phyloP scores from a whole-genome alignment of 1,284 basidiomycete genomes.

The Phellopilus nigrolimitatus region DNA sequence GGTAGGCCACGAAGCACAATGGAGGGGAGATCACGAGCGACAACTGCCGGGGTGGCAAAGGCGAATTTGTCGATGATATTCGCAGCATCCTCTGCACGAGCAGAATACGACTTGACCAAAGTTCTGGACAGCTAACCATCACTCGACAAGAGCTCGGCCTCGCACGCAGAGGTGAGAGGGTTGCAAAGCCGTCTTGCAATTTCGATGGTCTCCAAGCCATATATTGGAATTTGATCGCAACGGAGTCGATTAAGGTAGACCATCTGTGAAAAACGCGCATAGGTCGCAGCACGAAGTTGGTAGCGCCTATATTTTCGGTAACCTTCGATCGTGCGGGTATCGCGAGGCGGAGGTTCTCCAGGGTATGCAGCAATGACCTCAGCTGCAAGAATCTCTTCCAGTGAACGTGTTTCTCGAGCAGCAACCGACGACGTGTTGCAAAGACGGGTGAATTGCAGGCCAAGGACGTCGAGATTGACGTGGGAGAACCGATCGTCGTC shows the following conservation, averaged over 20 bases:
- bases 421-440: slow-evolving; percentile 50
- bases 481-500: slow-evolving; percentile 41
- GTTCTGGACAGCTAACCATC: slow-evolving; percentile 31
- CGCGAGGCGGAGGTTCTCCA: slow-evolving; percentile 59
- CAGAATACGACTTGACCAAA: slow-evolving; percentile 60
- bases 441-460: slow-evolving; percentile 55
- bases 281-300: slow-evolving; percentile 46
- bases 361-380: slow-evolving; percentile 53
- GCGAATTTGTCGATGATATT: slow-evolving; percentile 70
- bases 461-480: slow-evolving; percentile 63
- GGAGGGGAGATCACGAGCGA: slow-evolving; percentile 71
- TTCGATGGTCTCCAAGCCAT: slow-evolving; percentile 57
- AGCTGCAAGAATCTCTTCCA: slow-evolving; percentile 73
- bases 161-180: slow-evolving; percentile 41
- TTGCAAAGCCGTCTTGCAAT: slow-evolving; percentile 39
- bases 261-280: slow-evolving; percentile 66
- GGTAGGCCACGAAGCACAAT: slow-evolving; percentile 45
- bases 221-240: slow-evolving; percentile 60
- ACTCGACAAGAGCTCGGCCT: slow-evolving; percentile 28
- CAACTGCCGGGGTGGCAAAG: slow-evolving; percentile 78
- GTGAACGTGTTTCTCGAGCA: slow-evolving; percentile 45
- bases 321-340: slow-evolving; percentile 72
- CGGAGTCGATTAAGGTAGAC: slow-evolving; percentile 76
- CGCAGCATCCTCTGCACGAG: slow-evolving; percentile 55
- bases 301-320: slow-evolving; percentile 60